phyloP scores from a whole-genome alignment of 2,329 filamentous ascomycete species.

The Verticillium isaacii region DNA sequence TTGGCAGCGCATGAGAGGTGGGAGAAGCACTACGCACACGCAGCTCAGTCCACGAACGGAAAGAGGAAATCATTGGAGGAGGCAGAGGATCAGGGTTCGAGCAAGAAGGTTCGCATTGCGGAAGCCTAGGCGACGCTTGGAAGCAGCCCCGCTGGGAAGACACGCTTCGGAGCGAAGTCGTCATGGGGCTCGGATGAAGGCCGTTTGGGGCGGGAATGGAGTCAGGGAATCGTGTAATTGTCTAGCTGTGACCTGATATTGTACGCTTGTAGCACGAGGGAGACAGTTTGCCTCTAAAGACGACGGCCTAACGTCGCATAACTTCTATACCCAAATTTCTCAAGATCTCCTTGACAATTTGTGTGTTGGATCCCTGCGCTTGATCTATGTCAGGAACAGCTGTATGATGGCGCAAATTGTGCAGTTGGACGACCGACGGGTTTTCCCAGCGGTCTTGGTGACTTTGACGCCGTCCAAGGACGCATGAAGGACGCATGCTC shows the following conservation, averaged over 20 bases:
- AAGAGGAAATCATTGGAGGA: constrained; percentile 41
- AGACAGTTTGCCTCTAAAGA: background rate
- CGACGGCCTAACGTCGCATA: background rate
- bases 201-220: background rate
- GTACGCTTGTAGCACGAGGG: background rate
- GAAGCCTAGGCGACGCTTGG: background rate
- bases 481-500: no score
- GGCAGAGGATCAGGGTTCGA: constrained; percentile 19
- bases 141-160: no score
- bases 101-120: constrained; percentile 42
- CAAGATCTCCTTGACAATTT: no score
- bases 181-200: background rate
- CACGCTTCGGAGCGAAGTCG: background rate
- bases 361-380: no score
- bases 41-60: constrained; percentile 21
- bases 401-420: no score
- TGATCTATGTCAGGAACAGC: no score
- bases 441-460: no score
- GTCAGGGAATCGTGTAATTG: background rate
- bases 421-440: no score
- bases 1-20: constrained; percentile 43
- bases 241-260: background rate
- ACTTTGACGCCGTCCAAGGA: no score
- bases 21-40: constrained; percentile 20
- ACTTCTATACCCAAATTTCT: background rate